Evolutionary conservation across 257 asterid species (phyloP).

Genomic region (Echium plantagineum): DNA sequence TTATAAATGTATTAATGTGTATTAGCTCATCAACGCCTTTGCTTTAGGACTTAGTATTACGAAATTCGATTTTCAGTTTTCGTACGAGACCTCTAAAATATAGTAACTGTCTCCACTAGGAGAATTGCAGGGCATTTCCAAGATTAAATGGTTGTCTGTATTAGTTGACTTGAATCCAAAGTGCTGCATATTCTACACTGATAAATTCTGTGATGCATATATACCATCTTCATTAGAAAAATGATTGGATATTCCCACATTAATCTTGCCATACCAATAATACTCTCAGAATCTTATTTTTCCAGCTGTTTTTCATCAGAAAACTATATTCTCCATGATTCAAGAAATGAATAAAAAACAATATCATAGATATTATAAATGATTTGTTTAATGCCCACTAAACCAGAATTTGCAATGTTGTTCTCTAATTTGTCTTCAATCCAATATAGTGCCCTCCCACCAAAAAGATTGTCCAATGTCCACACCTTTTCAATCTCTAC

Average conservation of each 20-base stretch:
- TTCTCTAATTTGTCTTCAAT: background rate
- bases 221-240: background rate
- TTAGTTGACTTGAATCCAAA: background rate
- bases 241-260: background rate
- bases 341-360: background rate
- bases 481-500: background rate
- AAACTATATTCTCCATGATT: background rate
- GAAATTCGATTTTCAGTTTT: no score
- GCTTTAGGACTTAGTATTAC: no score
- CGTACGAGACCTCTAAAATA: no score
- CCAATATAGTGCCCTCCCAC: background rate
- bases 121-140: no score
- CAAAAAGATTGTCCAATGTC: background rate
- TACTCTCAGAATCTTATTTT: background rate
- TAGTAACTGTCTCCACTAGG: no score
- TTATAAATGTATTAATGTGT: no score
- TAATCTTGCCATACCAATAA: background rate
- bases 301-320: background rate
- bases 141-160: background rate
- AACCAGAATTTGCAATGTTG: background rate
- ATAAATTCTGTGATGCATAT: background rate
- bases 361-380: background rate
- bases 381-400: background rate
- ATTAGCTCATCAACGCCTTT: no score
- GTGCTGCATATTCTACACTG: background rate